phyloP scores from a whole-genome alignment of 2,329 filamentous ascomycete species.

The Cadophora sp. region DNA sequence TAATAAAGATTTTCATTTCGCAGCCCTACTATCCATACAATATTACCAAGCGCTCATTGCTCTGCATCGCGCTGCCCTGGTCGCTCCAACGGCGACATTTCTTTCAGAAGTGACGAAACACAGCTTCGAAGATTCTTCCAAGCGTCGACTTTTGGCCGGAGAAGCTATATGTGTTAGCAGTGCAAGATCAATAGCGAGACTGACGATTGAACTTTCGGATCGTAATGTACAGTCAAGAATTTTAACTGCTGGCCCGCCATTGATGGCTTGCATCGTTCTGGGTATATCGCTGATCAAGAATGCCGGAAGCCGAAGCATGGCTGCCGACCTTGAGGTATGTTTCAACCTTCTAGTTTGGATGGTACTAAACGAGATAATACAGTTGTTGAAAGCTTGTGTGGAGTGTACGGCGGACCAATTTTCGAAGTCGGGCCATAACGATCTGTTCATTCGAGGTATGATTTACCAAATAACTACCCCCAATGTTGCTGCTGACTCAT shows the following conservation, averaged over 20 bases:
- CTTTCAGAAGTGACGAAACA: conserved; percentile 5
- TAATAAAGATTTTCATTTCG: conserved; percentile 2
- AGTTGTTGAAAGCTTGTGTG: conserved; percentile 15
- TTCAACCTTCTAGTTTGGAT: neutral
- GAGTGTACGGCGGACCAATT: conserved; percentile 15
- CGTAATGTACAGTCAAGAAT: conserved; percentile 16
- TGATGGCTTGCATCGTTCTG: conserved; percentile 16
- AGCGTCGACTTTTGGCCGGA: conserved; percentile 3
- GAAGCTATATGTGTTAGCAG: conserved; percentile 17
- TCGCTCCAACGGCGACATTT: neutral
- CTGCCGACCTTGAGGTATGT: conserved; percentile 15
- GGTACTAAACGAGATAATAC: neutral
- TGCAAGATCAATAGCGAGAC: conserved; percentile 12
- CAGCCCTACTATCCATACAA: conserved; percentile 13
- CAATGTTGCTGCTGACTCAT: neutral
- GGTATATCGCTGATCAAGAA: conserved; percentile 14
- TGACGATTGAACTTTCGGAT: conserved; percentile 17
- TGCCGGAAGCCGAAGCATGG: conserved; percentile 7
- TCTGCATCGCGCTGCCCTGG: conserved; percentile 9
- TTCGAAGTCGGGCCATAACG: neutral
- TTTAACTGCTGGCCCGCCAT: conserved; percentile 1
- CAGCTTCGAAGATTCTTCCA: conserved; percentile 9
- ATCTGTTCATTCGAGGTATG: conserved; percentile 5
- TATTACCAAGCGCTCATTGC: conserved; percentile 18
- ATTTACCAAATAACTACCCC: neutral